Evolutionary conservation across 352 stramenopile species (phyloP).

Genomic region (Pythium brassicae): DNA sequence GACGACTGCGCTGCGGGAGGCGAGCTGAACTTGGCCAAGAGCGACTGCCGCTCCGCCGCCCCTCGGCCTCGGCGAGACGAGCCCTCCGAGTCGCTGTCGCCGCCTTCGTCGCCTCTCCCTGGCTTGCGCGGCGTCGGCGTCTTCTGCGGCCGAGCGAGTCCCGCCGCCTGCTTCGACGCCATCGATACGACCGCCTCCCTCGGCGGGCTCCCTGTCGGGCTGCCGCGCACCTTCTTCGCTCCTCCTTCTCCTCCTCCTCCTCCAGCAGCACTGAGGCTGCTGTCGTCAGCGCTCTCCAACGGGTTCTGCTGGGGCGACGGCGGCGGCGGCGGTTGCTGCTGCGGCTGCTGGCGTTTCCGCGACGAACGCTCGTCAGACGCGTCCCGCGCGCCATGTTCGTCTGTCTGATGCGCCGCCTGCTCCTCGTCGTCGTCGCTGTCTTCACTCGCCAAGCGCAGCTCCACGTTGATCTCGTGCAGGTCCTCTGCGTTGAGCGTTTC

Average conservation of each 20-base stretch:
- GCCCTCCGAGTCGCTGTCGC: background rate
- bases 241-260: background rate
- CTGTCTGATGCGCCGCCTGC: background rate
- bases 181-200: constrained; percentile 8
- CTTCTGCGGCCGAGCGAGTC: constrained; percentile 16
- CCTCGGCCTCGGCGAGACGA: background rate
- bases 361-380: constrained; percentile 4
- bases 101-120: background rate
- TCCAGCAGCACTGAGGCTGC: background rate
- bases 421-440: background rate
- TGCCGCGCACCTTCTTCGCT: constrained; percentile 9
- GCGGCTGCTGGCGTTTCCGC: constrained; percentile 23
- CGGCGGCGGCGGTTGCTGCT: too few species aligned
- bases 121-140: constrained; percentile 15
- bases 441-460: constrained; percentile 4
- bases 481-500: constrained; percentile 60
- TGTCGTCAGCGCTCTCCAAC: constrained; percentile 4
- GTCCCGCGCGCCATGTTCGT: constrained; percentile 7
- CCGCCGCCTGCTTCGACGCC: constrained; percentile 6
- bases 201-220: constrained; percentile 11
- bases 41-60: constrained; percentile 5
- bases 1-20: constrained; percentile 12
- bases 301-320: constrained; percentile 15
- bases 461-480: constrained; percentile 32
- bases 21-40: constrained; percentile 11